Evolutionary conservation across 352 stramenopile genomes (phyloP), one percentile per base, ranked within the genome.

Genomic region (Albugo laibachii): DNA sequence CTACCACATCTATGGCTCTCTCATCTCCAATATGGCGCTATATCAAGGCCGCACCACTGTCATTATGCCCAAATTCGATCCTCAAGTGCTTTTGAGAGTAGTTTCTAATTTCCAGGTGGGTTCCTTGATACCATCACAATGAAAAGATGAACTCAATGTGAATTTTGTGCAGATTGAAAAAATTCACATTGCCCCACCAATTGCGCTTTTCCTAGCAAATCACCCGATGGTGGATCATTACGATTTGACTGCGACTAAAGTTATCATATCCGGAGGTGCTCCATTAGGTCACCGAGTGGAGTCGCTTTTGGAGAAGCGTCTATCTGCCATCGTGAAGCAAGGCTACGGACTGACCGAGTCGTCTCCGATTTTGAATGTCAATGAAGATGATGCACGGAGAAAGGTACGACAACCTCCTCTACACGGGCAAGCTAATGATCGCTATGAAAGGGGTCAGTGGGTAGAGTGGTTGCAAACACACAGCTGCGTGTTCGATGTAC

Each of bases 1-100:
- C 49, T 97, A 95, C 67, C 91, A 98, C 54, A 97, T 97, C 50
- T 97, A 96, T 59, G 86, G 81, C 47, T 66, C 83, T 19, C 73
- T 81, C 41, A 61, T 91, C 18, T 53, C 94, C 20, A 63, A 97
- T 27, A 67, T 89, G 49, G 67, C 65, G 15, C 63, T 88, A 24
- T 84, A 79, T 56, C 72, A 84, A 58, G 81, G 81, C 12, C 52
- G 68, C 31, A 71, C 73, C 5, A 65, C 93, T 11, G 75, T 97
- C 14, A 83, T 94, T 8, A 74, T 94, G 16, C 82, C 75, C 24
- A 58, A 71, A 10, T 97, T 96, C 55, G 83, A 96, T 48, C 72
- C 92, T 0, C 62, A 88, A 41, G 55, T 61, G 10, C 97, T 97
- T 50, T 63, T 94, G 16, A 57, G 80, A 15, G 53, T 78, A 14